Evolutionary conservation across 495 filamentous ascomycete species (phyloP).

Genomic region (Ascodesmis nigricans): DNA sequence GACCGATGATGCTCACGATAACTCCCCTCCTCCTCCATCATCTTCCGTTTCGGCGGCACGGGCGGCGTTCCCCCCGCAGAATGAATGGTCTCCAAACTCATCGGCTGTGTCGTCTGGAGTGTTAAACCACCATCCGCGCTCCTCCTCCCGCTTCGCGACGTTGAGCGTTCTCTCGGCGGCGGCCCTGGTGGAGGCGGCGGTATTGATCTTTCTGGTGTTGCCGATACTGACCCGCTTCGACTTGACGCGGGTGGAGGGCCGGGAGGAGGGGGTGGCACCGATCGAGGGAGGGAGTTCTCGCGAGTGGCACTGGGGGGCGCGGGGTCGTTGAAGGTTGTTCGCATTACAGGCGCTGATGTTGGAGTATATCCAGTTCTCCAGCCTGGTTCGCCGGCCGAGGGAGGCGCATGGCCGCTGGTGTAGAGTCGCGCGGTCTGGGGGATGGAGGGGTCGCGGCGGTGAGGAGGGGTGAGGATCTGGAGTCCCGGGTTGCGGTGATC

Average conservation of each 20-base stretch:
- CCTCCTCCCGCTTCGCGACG: background rate
- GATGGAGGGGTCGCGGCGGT: background rate
- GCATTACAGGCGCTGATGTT: no score
- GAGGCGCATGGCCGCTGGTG: background rate
- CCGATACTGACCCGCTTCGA: slow-evolving; percentile 1
- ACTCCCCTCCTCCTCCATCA: slow-evolving; percentile 16
- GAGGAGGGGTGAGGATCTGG: slow-evolving; percentile 1
- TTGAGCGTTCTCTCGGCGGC: slow-evolving; percentile 11
- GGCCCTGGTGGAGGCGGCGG: slow-evolving; percentile 18
- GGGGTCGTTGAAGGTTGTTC: no score
- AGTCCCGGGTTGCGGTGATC: background rate
- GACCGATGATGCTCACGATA: slow-evolving; percentile 7
- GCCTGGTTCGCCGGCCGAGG: no score
- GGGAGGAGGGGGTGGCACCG: slow-evolving; percentile 17
- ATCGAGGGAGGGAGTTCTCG: no score
- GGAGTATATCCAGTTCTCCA: no score
- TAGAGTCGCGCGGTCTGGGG: background rate
- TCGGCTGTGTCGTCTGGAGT: no score
- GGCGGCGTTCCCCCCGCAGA: no score
- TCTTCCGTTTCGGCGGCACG: slow-evolving; percentile 18
- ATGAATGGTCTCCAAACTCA: no score
- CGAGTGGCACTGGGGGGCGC: no score
- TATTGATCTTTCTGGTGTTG: slow-evolving; percentile 4
- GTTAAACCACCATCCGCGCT: no score
- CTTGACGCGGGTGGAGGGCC: slow-evolving; percentile 13